Evolutionary conservation across 805 yeast species (phyloP).

Genomic region (Hanseniaspora taiwanica): DNA sequence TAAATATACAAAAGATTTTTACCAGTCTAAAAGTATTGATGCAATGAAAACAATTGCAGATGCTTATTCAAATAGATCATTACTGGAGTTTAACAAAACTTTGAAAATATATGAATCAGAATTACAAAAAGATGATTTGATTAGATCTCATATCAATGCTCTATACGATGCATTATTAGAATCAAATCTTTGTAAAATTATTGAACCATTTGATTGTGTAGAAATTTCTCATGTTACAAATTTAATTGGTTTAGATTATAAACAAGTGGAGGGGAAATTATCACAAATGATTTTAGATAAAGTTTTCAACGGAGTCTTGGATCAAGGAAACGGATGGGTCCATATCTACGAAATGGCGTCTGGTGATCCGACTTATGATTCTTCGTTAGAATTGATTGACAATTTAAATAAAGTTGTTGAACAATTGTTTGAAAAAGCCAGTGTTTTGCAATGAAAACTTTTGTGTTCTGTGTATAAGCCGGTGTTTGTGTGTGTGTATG

Average conservation of each 20-base stretch:
- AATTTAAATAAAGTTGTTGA: slow-evolving; percentile 84
- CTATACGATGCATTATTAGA: slow-evolving; percentile 86
- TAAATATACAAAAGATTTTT: slow-evolving; percentile 53
- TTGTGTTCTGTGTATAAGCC: too few species aligned
- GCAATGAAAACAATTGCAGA: slow-evolving; percentile 90
- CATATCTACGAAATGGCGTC: slow-evolving; percentile 81
- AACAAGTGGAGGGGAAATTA: slow-evolving; percentile 85
- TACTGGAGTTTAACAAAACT: slow-evolving; percentile 83
- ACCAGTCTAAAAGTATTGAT: slow-evolving; percentile 75
- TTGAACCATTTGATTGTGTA: slow-evolving; percentile 93
- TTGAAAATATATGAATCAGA: slow-evolving; percentile 58
- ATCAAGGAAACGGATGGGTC: slow-evolving; percentile 97
- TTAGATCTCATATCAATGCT: slow-evolving; percentile 83
- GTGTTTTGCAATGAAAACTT: slow-evolving; percentile 63
- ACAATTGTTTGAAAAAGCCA: slow-evolving; percentile 84
- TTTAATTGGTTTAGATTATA: slow-evolving; percentile 74
- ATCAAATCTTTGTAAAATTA: slow-evolving; percentile 84
- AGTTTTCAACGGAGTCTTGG: slow-evolving; percentile 90
- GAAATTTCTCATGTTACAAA: slow-evolving; percentile 82
- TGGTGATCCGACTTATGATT: slow-evolving; percentile 77
- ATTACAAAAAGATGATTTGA: slow-evolving; percentile 73
- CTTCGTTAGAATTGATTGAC: slow-evolving; percentile 74
- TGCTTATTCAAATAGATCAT: slow-evolving; percentile 80
- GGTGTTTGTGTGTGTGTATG: too few species aligned
- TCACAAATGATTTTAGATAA: slow-evolving; percentile 94